Percentiles rank a stretch among this genome's conserved stretches.
phyloP scores from a whole-genome alignment of 441 rosid genomes.

The Omphalea diandra region DNA sequence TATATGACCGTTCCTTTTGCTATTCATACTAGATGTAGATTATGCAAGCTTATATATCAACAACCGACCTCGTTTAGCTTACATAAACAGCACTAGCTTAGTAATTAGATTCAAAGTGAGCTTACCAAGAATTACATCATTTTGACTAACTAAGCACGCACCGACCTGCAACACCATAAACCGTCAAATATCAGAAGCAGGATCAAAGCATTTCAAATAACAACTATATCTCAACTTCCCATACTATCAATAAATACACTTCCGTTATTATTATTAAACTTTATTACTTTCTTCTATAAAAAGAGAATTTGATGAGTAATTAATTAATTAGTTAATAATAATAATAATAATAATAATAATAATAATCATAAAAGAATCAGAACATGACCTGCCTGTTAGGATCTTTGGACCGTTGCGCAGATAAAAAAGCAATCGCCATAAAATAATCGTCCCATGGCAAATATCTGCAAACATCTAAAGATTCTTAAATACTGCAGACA shows the following conservation, averaged over 20 bases:
- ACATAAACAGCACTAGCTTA: neutral
- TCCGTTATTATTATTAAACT: too few relatives aligned
- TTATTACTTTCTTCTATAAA: neutral
- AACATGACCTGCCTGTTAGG: slow-evolving; percentile 88
- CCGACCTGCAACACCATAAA: slow-evolving; percentile 70
- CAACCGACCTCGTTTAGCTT: neutral
- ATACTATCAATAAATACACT: neutral
- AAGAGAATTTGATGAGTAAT: neutral
- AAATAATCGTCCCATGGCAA: slow-evolving; percentile 97
- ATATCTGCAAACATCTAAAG: slow-evolving; percentile 40
- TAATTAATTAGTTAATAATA: too few relatives aligned
- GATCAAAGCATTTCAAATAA: neutral
- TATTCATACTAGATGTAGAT: too few relatives aligned
- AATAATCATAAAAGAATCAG: neutral
- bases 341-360: neutral
- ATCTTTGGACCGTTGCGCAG: slow-evolving; percentile 93
- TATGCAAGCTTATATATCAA: too few relatives aligned
- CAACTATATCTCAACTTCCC: neutral
- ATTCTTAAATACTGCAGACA: neutral
- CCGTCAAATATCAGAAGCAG: too few relatives aligned
- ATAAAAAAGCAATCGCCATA: slow-evolving; percentile 88
- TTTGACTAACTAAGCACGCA: slow-evolving; percentile 88
- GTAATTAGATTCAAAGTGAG: neutral
- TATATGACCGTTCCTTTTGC: too few relatives aligned
- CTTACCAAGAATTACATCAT: slow-evolving; percentile 86